Base-by-base conservation (phyloP, 805 yeast species). In the Saccharomycopsis sp. region DNA sequence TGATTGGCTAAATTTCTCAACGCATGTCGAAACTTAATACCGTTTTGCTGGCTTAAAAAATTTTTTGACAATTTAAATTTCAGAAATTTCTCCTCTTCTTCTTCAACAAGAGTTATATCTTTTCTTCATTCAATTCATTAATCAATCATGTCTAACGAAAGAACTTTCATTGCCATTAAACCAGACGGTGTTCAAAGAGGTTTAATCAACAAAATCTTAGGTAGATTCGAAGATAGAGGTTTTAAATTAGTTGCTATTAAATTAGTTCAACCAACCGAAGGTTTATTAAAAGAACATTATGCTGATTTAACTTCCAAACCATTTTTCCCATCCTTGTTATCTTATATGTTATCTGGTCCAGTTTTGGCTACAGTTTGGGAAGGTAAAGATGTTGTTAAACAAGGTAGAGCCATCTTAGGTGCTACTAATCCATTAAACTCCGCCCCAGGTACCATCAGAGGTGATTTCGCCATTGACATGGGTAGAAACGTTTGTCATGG, bases 101-200 rank as follows among this genome's bases (percentile, higher is more conserved):
- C n/a, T n/a, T n/a, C n/a, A n/a, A n/a, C n/a, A n/a, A n/a, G n/a
- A n/a, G n/a, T n/a, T n/a, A n/a, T n/a, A n/a, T 25, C 21, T 35
- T 26, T 25, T 20, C 5, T 20, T 21, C 36, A 5, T 13, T 27
- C 19, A 15, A 21, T 33, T 23, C 21, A 31, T 9, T 6, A 12
- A 34, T 30, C 34, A 19, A 45, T 12, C 37, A 45, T 43, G 47
- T 23, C 45, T 40, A 59, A 56, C 58, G 94, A 83, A 70, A 81
- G 94, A 81, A 83, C 94, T 61, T 83, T 83, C 63, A 83, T 83
- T 70, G 94, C 94, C 53, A 79, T 83, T 61, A 83, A 83, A 47
- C 99, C 99, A 70, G 99, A 92, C 70, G 99, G 97, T 71, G 97
- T 92, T 76, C 97, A 92, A 76, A 86, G 99, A 73, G 97, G 97